Conservation (phyloP, 2,329 filamentous ascomycete genomes). For the Bipolaris zeicola region DNA sequence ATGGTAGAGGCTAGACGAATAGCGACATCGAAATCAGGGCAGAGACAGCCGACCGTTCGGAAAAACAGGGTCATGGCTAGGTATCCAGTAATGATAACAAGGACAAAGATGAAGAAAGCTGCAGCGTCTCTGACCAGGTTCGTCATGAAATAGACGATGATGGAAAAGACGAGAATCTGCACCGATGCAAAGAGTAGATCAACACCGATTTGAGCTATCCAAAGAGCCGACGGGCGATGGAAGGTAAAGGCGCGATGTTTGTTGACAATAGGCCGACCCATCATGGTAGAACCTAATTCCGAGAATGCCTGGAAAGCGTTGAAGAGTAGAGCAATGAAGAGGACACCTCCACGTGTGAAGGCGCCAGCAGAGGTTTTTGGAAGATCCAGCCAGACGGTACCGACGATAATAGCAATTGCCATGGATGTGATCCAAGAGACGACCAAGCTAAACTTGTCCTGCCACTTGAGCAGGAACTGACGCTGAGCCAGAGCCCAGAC, state of each 20-base stretch:
- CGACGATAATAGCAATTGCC: slow-evolving; percentile 76
- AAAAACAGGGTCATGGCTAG: slow-evolving; percentile 55
- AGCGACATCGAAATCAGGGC: slow-evolving; percentile 82
- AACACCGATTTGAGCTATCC: slow-evolving; percentile 81
- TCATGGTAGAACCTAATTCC: slow-evolving; percentile 76
- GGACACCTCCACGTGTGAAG: slow-evolving; percentile 79
- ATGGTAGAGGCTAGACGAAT: slow-evolving; percentile 79
- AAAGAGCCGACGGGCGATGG: slow-evolving; percentile 79
- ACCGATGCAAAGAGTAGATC: slow-evolving; percentile 74
- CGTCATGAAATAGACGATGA: slow-evolving; percentile 59
- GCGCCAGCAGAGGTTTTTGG: slow-evolving; percentile 68
- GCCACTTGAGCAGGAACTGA: slow-evolving; percentile 84
- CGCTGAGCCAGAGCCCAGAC: slow-evolving; percentile 83
- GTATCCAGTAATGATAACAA: slow-evolving; percentile 52
- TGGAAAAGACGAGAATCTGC: slow-evolving; percentile 63
- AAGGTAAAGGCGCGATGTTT: slow-evolving; percentile 86
- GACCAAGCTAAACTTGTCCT: slow-evolving; percentile 77
- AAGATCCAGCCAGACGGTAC: slow-evolving; percentile 77
- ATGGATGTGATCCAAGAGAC: slow-evolving; percentile 75
- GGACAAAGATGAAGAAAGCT: slow-evolving; percentile 55
- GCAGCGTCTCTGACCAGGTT: slow-evolving; percentile 53
- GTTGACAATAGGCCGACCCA: slow-evolving; percentile 76
- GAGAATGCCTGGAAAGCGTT: slow-evolving; percentile 87
- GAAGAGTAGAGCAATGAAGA: slow-evolving; percentile 81
- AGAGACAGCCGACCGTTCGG: slow-evolving; percentile 64